Evolutionary conservation across 2,329 filamentous ascomycete species (phyloP), one percentile per base, ranked within the genome.

Genomic region (Lachnum nothofagi): DNA sequence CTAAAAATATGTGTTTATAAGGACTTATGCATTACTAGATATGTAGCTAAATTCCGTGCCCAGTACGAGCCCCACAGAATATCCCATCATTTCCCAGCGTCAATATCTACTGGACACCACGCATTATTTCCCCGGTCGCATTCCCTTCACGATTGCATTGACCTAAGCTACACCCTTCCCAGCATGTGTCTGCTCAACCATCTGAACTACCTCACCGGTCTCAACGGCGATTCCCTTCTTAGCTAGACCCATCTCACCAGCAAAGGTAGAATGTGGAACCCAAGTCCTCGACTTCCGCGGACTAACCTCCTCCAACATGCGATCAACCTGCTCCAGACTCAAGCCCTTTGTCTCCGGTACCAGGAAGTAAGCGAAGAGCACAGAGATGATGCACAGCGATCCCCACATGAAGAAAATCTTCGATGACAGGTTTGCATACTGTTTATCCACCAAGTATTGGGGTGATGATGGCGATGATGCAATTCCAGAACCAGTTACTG

Each of bases 301-400:
- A 9, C 62, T 66, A 6, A 68, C 68, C 55, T 77, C 71, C 46
- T 70, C 70, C 65, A 90, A 90, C 42, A 90, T 70, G 69, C 86
- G 78, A 62, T 94, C 87, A 52, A 94, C 83, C 68, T 93, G 79
- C 68, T 95, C 87, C 23, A 93, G 79, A 0, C 79, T 82, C 9
- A 90, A 77, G n/a, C 86, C 86, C 76, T 93, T 94, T 51, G 88
- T 94, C 73, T 91, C 88, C 63, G 90, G 91, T 62, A 94, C 80
- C 67, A 82, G 80, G 66, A 85, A 84, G 65, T 79, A 86, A 22
- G 86, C 83, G 63, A 87, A 88, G n/a, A 81, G 70, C 54, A 87
- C 84, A 65, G 81, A 84, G 49, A 83, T 55, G 64, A 85, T 81
- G 70, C 84, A 88, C 59, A 80, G 76, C 75, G 22, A 70, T 79